A percentile compares a stretch with the other conserved stretches of the same genome.
phyloP scores from a whole-genome alignment of 2,329 filamentous ascomycete genomes.

The Pseudocercospora musae region DNA sequence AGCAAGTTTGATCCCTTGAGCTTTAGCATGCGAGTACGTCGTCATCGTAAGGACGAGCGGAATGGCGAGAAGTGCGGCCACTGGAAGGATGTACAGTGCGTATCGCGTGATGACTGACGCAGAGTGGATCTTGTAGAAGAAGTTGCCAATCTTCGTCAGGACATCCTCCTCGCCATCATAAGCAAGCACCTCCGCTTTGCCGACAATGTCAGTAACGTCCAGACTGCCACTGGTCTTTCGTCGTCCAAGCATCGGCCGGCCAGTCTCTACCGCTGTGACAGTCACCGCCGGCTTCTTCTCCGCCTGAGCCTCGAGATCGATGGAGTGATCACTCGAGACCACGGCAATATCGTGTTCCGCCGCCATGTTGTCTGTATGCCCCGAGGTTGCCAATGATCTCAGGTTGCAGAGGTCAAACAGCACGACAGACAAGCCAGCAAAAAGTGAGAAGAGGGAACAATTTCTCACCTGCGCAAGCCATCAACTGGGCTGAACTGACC shows the following conservation, averaged over 20 bases:
- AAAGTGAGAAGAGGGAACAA: neutral
- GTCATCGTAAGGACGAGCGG: slow-evolving; percentile 50
- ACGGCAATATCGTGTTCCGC: slow-evolving; percentile 4
- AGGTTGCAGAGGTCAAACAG: neutral
- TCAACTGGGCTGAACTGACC: neutral
- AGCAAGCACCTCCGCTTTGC: slow-evolving; percentile 1
- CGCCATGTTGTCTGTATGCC: neutral
- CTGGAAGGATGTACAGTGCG: slow-evolving; percentile 63
- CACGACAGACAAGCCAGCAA: neutral
- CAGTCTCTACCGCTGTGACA: slow-evolving; percentile 5
- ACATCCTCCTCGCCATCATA: slow-evolving; percentile 50
- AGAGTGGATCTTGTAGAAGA: slow-evolving; percentile 62
- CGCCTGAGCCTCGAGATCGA: slow-evolving; percentile 6
- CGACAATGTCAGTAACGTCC: neutral
- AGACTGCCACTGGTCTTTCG: slow-evolving; percentile 10
- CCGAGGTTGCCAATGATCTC: neutral
- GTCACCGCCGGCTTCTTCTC: slow-evolving; percentile 11
- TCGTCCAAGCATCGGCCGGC: slow-evolving; percentile 11
- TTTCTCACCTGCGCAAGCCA: neutral
- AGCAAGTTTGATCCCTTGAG: slow-evolving; percentile 48
- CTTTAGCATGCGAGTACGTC: slow-evolving; percentile 25
- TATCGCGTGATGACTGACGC: slow-evolving; percentile 65
- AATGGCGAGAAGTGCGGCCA: slow-evolving; percentile 61
- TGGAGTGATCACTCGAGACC: neutral
- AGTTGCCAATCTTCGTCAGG: slow-evolving; percentile 62